Conservation (phyloP, 352 stramenopile species). For the Phytophthora quininea region DNA sequence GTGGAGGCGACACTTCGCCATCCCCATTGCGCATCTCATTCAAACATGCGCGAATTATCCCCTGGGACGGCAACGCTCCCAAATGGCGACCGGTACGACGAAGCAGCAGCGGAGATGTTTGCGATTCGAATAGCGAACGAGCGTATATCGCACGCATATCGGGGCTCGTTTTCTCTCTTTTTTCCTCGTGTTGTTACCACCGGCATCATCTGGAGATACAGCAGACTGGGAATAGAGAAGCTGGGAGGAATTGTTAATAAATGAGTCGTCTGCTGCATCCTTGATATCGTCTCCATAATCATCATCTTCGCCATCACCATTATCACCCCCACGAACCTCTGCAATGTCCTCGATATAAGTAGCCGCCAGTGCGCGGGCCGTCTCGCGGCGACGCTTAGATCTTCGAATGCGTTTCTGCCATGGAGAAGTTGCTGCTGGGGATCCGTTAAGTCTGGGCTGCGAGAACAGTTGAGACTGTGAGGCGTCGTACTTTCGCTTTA, state of each 20-base stretch:
- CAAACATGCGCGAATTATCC: conserved; percentile 72
- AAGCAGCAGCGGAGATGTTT: conserved; percentile 34
- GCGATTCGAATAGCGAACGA: conserved; percentile 69
- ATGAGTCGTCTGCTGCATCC: conserved; percentile 64
- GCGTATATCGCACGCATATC: conserved; percentile 86
- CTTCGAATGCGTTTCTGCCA: conserved; percentile 71
- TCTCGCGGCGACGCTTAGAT: conserved; percentile 52
- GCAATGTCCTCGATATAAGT: conserved; percentile 77
- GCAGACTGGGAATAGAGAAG: conserved; percentile 73
- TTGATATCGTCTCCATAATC: conserved; percentile 64
- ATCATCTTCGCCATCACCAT: conserved; percentile 69
- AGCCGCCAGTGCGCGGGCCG: conserved; percentile 35
- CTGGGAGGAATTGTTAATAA: conserved; percentile 87
- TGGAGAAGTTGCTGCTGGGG: conserved; percentile 34
- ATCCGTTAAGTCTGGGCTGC: conserved; percentile 18
- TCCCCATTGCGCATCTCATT: conserved; percentile 44
- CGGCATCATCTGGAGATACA: conserved; percentile 28
- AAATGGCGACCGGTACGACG: conserved; percentile 44
- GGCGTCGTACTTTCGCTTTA: conserved; percentile 78
- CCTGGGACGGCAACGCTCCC: conserved; percentile 48
- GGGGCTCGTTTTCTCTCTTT: conserved; percentile 36
- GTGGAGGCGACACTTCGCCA: conserved; percentile 17
- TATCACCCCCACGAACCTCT: conserved; percentile 56
- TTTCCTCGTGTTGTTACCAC: conserved; percentile 25
- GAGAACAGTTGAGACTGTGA: conserved; percentile 41